A percentile compares a stretch with the other conserved stretches of the same genome.
Conservation (phyloP, 148 eudicot species). For the Amaranthus cruentus region DNA sequence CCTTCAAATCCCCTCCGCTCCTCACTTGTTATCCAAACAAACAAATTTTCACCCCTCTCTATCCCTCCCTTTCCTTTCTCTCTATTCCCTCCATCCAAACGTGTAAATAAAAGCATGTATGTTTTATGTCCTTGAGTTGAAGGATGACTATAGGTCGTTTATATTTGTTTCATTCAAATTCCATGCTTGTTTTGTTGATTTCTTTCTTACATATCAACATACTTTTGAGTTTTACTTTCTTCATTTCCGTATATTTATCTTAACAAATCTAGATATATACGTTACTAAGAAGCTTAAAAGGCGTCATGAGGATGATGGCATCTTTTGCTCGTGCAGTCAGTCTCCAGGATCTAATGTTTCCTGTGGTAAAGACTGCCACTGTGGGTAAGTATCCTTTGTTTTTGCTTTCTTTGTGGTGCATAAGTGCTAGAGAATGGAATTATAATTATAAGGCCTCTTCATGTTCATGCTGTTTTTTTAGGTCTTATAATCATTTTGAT, state of each 20-base stretch:
- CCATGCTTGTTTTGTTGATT: neutral
- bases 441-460: neutral
- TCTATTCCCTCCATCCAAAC: neutral
- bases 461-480: neutral
- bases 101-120: neutral
- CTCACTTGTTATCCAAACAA: no score
- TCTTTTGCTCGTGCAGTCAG: conserved; percentile 84
- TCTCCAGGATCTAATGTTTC: conserved; percentile 55
- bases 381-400: conserved; percentile 56
- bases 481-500: neutral
- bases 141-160: neutral
- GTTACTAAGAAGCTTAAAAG: conserved; percentile 73
- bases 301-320: conserved; percentile 92
- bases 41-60: no score
- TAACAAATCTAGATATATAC: conserved; percentile 74
- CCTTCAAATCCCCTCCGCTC: no score
- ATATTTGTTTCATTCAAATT: neutral
- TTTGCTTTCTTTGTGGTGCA: conserved; percentile 3
- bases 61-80: neutral
- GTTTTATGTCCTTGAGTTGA: neutral
- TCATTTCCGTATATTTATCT: conserved; percentile 19
- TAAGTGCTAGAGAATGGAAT: neutral
- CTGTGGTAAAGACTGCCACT: conserved; percentile 93
- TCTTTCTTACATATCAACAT: neutral
- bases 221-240: conserved; percentile 4